Evolutionary conservation across 768 basidiomycete genomes (phyloP).

Genomic region (Mycena crocata): DNA sequence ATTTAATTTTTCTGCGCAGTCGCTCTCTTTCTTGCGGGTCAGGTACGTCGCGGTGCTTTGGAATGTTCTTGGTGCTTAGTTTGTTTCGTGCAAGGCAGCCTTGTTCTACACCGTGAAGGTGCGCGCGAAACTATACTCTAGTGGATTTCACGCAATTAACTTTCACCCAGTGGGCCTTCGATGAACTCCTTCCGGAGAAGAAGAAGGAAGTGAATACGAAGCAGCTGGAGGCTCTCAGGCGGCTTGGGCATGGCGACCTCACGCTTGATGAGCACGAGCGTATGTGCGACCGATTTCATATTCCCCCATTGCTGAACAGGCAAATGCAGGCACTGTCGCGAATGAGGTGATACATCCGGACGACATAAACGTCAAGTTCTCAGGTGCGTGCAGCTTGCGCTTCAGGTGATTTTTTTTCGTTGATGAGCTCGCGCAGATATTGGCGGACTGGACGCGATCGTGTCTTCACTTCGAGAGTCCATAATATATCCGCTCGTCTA

Average conservation of each 20-base stretch:
- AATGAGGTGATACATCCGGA: conserved; percentile 94
- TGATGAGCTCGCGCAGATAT: conserved; percentile 68
- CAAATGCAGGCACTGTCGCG: conserved; percentile 79
- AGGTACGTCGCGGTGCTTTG: conserved; percentile 50
- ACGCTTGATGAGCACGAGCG: conserved; percentile 93
- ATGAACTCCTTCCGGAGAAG: conserved; percentile 61
- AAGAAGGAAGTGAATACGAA: conserved; percentile 76
- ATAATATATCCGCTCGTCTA: conserved; percentile 95
- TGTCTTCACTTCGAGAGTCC: conserved; percentile 91
- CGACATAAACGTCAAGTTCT: conserved; percentile 82
- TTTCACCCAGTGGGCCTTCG: conserved; percentile 70
- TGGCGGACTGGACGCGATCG: conserved; percentile 92
- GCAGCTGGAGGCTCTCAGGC: conserved; percentile 76
- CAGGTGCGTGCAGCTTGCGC: conserved; percentile 64
- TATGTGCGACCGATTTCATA: conserved; percentile 48
- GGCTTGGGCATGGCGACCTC: conserved; percentile 76
- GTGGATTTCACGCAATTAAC: neutral
- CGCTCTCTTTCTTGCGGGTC: conserved; percentile 60
- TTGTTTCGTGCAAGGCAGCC: conserved; percentile 67
- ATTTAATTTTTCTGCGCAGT: conserved; percentile 41
- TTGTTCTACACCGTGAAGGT: conserved; percentile 82
- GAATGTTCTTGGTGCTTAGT: conserved; percentile 7
- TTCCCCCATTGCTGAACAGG: conserved; percentile 10
- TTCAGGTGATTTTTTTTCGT: neutral
- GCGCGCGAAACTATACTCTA: conserved; percentile 39